Base-by-base conservation (phyloP, 768 basidiomycete genomes). In the Collybiopsis luxurians region DNA sequence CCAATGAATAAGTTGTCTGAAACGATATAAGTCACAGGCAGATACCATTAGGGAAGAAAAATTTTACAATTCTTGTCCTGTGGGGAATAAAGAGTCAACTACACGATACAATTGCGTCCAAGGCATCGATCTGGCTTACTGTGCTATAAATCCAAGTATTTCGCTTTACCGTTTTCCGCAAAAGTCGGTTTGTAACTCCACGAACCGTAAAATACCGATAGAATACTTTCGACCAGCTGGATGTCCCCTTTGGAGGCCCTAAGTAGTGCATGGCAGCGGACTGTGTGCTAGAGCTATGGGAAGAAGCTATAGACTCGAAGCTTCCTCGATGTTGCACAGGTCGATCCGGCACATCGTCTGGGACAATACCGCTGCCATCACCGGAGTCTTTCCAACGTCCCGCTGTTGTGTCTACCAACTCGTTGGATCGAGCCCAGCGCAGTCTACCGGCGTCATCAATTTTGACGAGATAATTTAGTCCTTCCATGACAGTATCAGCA, bases 91-190 rank as follows among this genome's bases (percentile, higher is more conserved):
- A 56, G 45, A 48, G 7, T 55, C 36, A 51, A 47, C 36, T 38
- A 17, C 36, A 45, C 27, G 23, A 12, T n/a, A n/a, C n/a, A n/a
- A n/a, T n/a, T 15, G 34, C 23, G 30, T 19, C 12, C 23, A 36
- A 3, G 2, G 23, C 31, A 27, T 1, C 21, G 34, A 52, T 3
- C 13, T 2, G 19, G 67, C 79, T 61, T 62, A 84, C 85, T 50
- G 82, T 74, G 9, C 84, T 82, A 66, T 86, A 88, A 31, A 89
- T 86, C 86, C 86, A 88, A 2, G 84, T 85, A 66, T 87, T 83
- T 34, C 75, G 71, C 58, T 73, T 71, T 10, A 87, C 72, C 0
- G 84, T 86, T 68, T 84, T 86, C 48, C 82, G 68, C 50, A 87
- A 66, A 47, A 87, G 59, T 52, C 77, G 73, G 51, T 86, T 79